A percentile compares a stretch with the other conserved stretches of the same genome.
These are phyloP conservation scores for Eucalyptus cloeziana DNA, from an alignment of 345 rosid species.

Conservation along the genomic window DNA sequence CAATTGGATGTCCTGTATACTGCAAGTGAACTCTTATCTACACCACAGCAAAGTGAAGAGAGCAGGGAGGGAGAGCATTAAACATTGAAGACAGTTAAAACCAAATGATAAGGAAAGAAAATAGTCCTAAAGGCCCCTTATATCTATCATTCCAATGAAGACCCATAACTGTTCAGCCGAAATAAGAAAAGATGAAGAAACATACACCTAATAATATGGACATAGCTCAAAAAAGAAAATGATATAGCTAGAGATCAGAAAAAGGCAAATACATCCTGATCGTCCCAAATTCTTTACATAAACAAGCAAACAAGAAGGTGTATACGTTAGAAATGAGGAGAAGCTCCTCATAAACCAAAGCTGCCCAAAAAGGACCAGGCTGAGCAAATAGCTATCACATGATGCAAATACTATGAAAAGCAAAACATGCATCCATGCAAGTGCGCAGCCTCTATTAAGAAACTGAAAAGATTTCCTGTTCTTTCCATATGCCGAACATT, in stretches of 20 bases:
- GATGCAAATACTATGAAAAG: not conserved
- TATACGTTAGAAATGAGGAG: not conserved
- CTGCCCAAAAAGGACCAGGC: not conserved
- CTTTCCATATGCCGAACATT: not conserved
- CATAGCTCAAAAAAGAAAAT: not conserved
- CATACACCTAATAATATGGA: not conserved
- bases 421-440: not conserved
- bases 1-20: conserved; percentile 79
- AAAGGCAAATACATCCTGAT: not conserved
- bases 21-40: conserved; percentile 94
- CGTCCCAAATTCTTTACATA: not conserved
- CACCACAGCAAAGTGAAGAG: not conserved
- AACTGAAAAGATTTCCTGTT: not conserved
- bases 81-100: not conserved
- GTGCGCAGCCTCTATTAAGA: not conserved
- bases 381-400: not conserved
- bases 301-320: not conserved
- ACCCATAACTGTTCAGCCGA: not conserved
- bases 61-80: not conserved
- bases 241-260: not conserved
- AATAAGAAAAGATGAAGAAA: not conserved
- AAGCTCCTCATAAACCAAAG: not conserved
- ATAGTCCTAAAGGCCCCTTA: not conserved
- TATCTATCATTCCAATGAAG: not conserved
- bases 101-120: not conserved